These are phyloP conservation scores for Inga leiocalycina DNA, from an alignment of 306 rosid genomes.

Conservation along the genomic window DNA sequence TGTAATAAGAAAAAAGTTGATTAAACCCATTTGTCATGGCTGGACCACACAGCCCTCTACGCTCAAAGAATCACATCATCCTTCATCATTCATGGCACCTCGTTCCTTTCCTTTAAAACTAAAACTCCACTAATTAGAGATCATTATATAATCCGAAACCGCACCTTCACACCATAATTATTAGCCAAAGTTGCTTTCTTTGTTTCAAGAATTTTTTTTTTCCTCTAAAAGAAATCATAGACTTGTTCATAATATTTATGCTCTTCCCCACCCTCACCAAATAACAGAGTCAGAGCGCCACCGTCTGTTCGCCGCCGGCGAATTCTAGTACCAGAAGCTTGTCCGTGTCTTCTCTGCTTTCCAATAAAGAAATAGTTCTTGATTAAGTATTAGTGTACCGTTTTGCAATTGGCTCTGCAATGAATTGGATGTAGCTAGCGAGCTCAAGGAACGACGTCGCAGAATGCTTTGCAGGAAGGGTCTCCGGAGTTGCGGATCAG, in stretches of 20 bases:
- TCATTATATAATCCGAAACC: neutral
- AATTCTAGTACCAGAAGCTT: constrained; percentile 34
- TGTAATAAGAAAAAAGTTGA: neutral
- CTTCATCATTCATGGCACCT: neutral
- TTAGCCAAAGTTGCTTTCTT: constrained; percentile 43
- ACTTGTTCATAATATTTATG: neutral
- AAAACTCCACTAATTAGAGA: constrained; percentile 34
- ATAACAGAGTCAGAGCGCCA: constrained; percentile 18
- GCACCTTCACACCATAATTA: constrained; percentile 42
- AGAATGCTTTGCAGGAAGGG: constrained; percentile 56
- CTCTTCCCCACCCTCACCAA: neutral
- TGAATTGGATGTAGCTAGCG: constrained; percentile 7
- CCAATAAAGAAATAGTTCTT: neutral
- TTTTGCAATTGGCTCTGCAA: neutral
- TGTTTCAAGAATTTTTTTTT: constrained; percentile 10
- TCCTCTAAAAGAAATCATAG: neutral
- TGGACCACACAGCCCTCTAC: constrained; percentile 20
- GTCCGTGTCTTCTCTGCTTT: constrained; percentile 24
- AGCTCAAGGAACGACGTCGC: neutral
- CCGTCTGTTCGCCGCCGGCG: constrained; percentile 34
- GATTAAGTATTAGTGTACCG: neutral
- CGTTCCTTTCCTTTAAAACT: constrained; percentile 12
- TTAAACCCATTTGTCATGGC: neutral
- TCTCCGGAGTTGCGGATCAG: constrained; percentile 35
- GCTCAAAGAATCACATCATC: neutral